phyloP scores from a whole-genome alignment of 2,329 filamentous ascomycete species.

The Fusarium tanahbumbuense region DNA sequence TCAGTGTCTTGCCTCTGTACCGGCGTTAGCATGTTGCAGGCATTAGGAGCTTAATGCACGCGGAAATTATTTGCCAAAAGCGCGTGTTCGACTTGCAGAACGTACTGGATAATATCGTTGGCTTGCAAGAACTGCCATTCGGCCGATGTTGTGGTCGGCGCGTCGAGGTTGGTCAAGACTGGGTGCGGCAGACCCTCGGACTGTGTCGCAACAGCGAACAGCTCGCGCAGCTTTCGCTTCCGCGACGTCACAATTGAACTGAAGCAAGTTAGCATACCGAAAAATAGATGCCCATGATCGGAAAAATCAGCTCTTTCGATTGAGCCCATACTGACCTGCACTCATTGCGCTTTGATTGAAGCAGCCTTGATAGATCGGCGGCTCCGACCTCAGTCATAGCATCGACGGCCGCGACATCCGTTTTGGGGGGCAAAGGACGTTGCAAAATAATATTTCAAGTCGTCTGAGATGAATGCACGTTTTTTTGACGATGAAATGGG shows the following conservation, averaged over 20 bases:
- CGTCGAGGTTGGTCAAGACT: constrained; percentile 68
- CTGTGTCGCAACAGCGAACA: constrained; percentile 83
- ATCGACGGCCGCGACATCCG: constrained; percentile 76
- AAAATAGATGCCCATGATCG: constrained; percentile 60
- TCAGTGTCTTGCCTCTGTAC: constrained; percentile 57
- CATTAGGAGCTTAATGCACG: constrained; percentile 32
- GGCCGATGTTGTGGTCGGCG: constrained; percentile 62
- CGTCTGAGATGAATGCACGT: constrained; percentile 48
- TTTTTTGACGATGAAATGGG: constrained; percentile 49
- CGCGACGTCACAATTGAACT: constrained; percentile 83
- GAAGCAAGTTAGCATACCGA: constrained; percentile 57
- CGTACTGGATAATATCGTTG: constrained; percentile 71
- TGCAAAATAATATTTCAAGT: constrained; percentile 40
- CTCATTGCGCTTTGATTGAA: constrained; percentile 73
- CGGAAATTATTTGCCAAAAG: constrained; percentile 27
- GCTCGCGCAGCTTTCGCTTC: constrained; percentile 90
- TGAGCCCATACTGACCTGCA: constrained; percentile 64
- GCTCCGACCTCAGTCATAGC: constrained; percentile 78
- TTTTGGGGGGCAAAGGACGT: constrained; percentile 72
- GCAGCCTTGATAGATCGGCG: constrained; percentile 73
- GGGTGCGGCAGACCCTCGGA: constrained; percentile 69
- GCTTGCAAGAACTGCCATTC: constrained; percentile 68
- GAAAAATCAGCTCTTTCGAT: constrained; percentile 62
- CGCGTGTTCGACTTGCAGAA: constrained; percentile 42
- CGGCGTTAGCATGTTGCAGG: constrained; percentile 40